Conservation (phyloP, 2,329 filamentous ascomycete species). For the Akanthomyces lecanii region DNA sequence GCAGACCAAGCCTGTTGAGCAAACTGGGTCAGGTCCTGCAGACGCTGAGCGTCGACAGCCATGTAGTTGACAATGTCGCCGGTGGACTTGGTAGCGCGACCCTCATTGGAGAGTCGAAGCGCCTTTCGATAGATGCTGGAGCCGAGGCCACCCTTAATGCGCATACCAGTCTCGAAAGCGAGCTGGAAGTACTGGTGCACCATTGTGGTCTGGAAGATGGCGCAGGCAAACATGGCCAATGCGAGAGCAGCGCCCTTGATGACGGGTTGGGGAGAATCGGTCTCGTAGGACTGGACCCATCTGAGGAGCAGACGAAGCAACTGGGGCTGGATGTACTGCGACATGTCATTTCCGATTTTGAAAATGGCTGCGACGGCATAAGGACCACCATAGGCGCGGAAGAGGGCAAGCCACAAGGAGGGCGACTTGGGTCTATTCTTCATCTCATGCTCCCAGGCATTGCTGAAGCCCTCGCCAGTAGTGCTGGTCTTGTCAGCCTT, state of each 20-base stretch:
- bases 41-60: conserved; percentile 93
- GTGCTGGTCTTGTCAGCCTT: conserved; percentile 72
- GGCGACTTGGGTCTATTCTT: conserved; percentile 54
- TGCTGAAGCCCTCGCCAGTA: conserved; percentile 66
- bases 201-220: conserved; percentile 79
- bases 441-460: conserved; percentile 73
- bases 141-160: conserved; percentile 85
- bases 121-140: conserved; percentile 92
- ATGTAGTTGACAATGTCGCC: conserved; percentile 99
- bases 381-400: conserved; percentile 77
- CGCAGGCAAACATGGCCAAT: conserved; percentile 85
- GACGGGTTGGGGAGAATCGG: conserved; percentile 64
- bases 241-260: conserved; percentile 84
- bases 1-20: conserved; percentile 95
- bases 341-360: conserved; percentile 81
- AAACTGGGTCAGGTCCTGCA: conserved; percentile 93
- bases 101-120: conserved; percentile 86
- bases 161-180: conserved; percentile 93
- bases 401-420: conserved; percentile 81
- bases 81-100: conserved; percentile 80
- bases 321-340: conserved; percentile 89
- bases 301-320: conserved; percentile 77
- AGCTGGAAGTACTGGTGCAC: conserved; percentile 98
- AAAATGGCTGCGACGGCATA: conserved; percentile 79
- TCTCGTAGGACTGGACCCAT: conserved; percentile 76